A percentile compares a stretch with the other conserved stretches of the same genome.
These are phyloP conservation scores for Trametes villosa DNA, from an alignment of 768 basidiomycete species.

Conservation along the genomic window DNA sequence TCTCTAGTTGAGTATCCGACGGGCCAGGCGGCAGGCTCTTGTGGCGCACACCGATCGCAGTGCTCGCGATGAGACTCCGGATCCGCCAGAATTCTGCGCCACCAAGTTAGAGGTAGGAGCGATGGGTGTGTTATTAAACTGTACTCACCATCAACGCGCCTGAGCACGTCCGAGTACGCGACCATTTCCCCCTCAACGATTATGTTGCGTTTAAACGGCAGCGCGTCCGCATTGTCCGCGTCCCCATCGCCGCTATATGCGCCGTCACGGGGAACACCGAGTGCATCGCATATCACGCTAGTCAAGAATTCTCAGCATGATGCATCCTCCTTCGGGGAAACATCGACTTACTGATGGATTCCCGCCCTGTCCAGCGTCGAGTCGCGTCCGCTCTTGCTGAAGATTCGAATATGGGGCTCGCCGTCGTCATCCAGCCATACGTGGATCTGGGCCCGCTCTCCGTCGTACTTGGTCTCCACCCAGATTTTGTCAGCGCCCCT, in stretches of 20 bases:
- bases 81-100: constrained; percentile 77
- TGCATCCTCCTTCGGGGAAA: no score
- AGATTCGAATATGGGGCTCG: constrained; percentile 65
- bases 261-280: constrained; percentile 65
- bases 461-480: constrained; percentile 95
- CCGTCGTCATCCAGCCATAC: constrained; percentile 51
- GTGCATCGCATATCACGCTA: constrained; percentile 25
- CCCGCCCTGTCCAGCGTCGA: constrained; percentile 77
- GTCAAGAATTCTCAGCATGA: not conserved
- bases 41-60: constrained; percentile 58
- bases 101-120: not conserved
- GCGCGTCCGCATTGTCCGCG: not conserved
- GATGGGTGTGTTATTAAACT: not conserved
- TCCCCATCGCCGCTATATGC: constrained; percentile 39
- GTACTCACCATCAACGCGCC: constrained; percentile 69
- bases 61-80: constrained; percentile 57
- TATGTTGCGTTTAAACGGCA: constrained; percentile 32
- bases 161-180: constrained; percentile 62
- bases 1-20: constrained; percentile 7
- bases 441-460: constrained; percentile 94
- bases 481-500: constrained; percentile 54
- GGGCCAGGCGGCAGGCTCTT: constrained; percentile 4
- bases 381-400: constrained; percentile 86
- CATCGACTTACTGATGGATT: constrained; percentile 52
- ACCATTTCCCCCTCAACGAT: constrained; percentile 91